Evolutionary conservation across 345 rosid genomes (phyloP), one percentile per base, ranked within the genome.

Genomic region (Theobroma cacao): DNA sequence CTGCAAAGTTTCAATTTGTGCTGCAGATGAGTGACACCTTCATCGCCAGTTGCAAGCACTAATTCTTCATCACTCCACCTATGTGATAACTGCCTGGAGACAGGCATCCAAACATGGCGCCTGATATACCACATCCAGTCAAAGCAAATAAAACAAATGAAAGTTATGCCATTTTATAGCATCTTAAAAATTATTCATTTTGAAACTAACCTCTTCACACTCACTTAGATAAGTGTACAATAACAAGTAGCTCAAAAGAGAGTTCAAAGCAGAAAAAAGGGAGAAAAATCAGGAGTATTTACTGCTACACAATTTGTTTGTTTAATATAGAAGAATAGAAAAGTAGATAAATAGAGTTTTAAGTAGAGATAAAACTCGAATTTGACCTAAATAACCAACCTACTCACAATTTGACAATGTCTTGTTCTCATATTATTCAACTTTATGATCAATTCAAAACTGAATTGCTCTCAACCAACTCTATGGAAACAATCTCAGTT

Each of bases 11-110:
- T 89, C 67, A 93, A 87, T 68, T 79, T 80, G 79, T 93, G 98
- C 64, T 66, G 83, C 58, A 93, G 88, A 80, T 73, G 86, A 53
- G 91, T 84, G 65, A 81, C 80, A 74, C 47, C 75, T 83, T 85
- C 80, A 52, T 80, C 82, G 60, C 98, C 98, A 55, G 96, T 87
- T 76, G 98, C 98, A 78, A 92, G 84, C 77, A 59, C 84, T 76
- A 92, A 70, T 81, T 95, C 96, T 78, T 91, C 95, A 55, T 85
- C 84, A 61, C 84, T 92, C 99, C 99, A 93, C 61, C 75, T 77
- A 81, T 70, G 73, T 31, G 64, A 65, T 64, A 63, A 80, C 38
- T 73, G 80, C 83, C 84, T 77, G 26, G 88, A 77, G 64, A 65
- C 72, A 84, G 86, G 78, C 69, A 15, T 78, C 30, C 81, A 77